Evolutionary conservation across 331 rosid genomes (phyloP), one percentile per base, ranked within the genome.

Genomic region (Quercus tomentella): DNA sequence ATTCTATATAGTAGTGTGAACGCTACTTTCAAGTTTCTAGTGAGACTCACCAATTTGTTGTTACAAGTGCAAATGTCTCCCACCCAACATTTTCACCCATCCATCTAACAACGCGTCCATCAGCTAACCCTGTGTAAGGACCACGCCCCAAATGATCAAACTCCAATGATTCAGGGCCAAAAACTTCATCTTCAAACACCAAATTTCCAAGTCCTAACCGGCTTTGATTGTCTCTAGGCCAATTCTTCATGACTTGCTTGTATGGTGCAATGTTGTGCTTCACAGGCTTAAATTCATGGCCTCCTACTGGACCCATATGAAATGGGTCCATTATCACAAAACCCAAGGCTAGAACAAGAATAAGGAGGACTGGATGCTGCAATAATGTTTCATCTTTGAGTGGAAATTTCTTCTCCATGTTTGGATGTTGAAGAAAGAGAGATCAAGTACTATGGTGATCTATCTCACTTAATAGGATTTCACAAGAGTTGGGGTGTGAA

Each of bases 31-130:
- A 6, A 52, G 17, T 5, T 22, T 0, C 6, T 2, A 3, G 37
- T 0, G 66, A 79, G 80, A 49, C 21, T 71, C 55, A 91, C 98
- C 98, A 95, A 84, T 88, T 95, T 31, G 89, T 15, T 3, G 97
- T 87, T 25, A 95, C 96, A 75, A 89, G 60, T 35, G 97, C 97
- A 88, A 92, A 95, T 17, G 96, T 92, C 79, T 95, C 97, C 99
- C 99, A 95, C 22, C 99, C 97, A 57, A 83, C 57, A 6, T 85
- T 83, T 2, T 83, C 85, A 4, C 97, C 99, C 99, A 93, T 95
- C 99, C 99, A 95, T 76, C 99, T 51, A 26, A 95, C 99, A 76
- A 95, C 14, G 43, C 98, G 98, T 1, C 99, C 99, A 77, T 95
- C 98, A 0, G 98, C 98, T 76, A 93, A 85, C n/a, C 98, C 99